Evolutionary conservation across 129 eudicot genomes (phyloP).

Genomic region (Tanacetum coccineum): DNA sequence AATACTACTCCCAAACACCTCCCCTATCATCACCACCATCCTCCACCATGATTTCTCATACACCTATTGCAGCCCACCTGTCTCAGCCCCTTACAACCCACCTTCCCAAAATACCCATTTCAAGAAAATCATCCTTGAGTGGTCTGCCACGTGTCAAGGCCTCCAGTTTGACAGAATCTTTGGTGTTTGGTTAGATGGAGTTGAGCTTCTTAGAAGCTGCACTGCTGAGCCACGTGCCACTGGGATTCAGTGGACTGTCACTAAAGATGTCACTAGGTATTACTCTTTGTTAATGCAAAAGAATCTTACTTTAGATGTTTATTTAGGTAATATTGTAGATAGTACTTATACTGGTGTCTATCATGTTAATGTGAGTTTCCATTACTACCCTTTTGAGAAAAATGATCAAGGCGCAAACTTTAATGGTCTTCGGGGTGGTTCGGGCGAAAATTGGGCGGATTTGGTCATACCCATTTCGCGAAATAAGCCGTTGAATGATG

Average conservation of each 20-base stretch:
- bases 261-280: conserved; percentile 70
- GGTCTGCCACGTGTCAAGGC: too few species aligned
- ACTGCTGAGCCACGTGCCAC: conserved; percentile 55
- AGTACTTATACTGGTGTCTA: conserved; percentile 65
- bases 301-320: conserved; percentile 63
- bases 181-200: conserved; percentile 80
- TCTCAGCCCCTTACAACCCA: too few species aligned
- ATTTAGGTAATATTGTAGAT: conserved; percentile 66
- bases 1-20: too few species aligned
- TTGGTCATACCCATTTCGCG: conserved; percentile 78
- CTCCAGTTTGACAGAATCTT: conserved; percentile 43
- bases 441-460: conserved; percentile 44
- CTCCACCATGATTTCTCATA: too few species aligned
- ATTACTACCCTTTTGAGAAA: conserved; percentile 52
- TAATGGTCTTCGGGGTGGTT: not conserved
- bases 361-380: conserved; percentile 54
- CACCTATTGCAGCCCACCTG: too few species aligned
- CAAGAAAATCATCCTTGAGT: conserved; percentile 7
- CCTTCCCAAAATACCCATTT: too few species aligned
- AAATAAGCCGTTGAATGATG: conserved; percentile 53
- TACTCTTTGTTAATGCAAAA: conserved; percentile 37
- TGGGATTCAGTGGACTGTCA: conserved; percentile 44
- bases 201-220: conserved; percentile 80
- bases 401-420: not conserved
- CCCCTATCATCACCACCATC: too few species aligned